These are phyloP conservation scores for Striga hermonthica DNA, from an alignment of 305 asterid genomes.

Conservation along the genomic window DNA sequence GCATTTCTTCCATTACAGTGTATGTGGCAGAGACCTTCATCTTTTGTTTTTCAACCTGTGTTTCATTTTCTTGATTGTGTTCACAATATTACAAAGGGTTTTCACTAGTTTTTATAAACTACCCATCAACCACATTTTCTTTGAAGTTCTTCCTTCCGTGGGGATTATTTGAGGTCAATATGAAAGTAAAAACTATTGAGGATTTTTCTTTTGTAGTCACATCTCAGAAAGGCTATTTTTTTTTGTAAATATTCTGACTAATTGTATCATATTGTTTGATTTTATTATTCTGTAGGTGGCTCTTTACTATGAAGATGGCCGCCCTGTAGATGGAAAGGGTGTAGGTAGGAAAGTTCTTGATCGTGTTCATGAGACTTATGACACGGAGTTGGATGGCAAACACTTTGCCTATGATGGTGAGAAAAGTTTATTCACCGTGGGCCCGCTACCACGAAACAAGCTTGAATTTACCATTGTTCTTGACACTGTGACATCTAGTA, in stretches of 20 bases:
- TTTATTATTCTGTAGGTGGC: constrained; percentile 45
- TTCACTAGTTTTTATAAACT: no score
- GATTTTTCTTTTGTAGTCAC: background rate
- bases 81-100: no score
- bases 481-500: constrained; percentile 47
- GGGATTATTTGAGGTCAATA: no score
- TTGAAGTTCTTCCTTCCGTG: no score
- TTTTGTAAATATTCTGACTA: no score
- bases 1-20: background rate
- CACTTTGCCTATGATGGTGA: constrained; percentile 75
- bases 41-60: background rate
- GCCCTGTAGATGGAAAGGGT: constrained; percentile 65
- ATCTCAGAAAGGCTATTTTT: background rate
- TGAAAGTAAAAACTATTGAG: no score
- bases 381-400: constrained; percentile 57
- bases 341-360: constrained; percentile 61
- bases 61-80: no score
- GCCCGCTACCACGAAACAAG: constrained; percentile 58
- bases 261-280: background rate
- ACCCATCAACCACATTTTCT: no score
- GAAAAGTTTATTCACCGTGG: constrained; percentile 62
- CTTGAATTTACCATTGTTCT: constrained; percentile 64
- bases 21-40: background rate
- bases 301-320: constrained; percentile 60
- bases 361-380: constrained; percentile 57